Evolutionary conservation across 139 green algal genomes (phyloP).

Genomic region (Picochlorum costavermella): DNA sequence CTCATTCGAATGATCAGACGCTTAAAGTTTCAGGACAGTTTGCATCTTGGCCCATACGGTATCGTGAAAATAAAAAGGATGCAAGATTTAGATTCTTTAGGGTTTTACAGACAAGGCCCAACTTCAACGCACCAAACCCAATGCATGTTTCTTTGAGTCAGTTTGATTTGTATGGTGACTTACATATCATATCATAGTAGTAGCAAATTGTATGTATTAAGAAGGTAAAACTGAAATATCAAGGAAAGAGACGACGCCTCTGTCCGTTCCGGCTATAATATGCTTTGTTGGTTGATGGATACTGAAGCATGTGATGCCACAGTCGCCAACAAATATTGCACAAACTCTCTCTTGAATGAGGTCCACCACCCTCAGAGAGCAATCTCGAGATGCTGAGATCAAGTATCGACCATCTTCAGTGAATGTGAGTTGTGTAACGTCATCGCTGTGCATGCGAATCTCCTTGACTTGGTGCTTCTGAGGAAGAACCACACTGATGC

Average conservation of each 20-base stretch:
- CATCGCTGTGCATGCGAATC: not conserved
- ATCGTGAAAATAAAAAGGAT: constrained; percentile 39
- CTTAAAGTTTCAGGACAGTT: constrained; percentile 63
- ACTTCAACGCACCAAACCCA: constrained; percentile 17
- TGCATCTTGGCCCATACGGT: constrained; percentile 67
- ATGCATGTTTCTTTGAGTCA: constrained; percentile 54
- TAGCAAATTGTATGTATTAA: not conserved
- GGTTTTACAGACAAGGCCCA: constrained; percentile 50
- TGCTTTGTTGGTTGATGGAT: constrained; percentile 29
- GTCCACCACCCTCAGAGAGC: constrained; percentile 41
- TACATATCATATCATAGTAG: constrained; percentile 16
- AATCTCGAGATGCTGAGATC: constrained; percentile 35
- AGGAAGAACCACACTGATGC: constrained; percentile 15
- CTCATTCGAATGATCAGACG: constrained; percentile 50
- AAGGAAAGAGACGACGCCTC: constrained; percentile 59
- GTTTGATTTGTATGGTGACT: constrained; percentile 76
- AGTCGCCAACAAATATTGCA: constrained; percentile 53
- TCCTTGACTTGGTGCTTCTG: too few relatives aligned
- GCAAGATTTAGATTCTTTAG: constrained; percentile 54
- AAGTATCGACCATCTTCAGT: constrained; percentile 30
- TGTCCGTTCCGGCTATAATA: constrained; percentile 45
- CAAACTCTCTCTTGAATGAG: constrained; percentile 12
- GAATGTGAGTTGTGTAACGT: constrained; percentile 28
- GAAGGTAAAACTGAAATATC: constrained; percentile 16
- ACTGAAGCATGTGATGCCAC: constrained; percentile 34